Evolutionary conservation across 73 alveolate species (phyloP), one percentile per base, ranked within the genome.

Genomic region (Stentor coeruleus): DNA sequence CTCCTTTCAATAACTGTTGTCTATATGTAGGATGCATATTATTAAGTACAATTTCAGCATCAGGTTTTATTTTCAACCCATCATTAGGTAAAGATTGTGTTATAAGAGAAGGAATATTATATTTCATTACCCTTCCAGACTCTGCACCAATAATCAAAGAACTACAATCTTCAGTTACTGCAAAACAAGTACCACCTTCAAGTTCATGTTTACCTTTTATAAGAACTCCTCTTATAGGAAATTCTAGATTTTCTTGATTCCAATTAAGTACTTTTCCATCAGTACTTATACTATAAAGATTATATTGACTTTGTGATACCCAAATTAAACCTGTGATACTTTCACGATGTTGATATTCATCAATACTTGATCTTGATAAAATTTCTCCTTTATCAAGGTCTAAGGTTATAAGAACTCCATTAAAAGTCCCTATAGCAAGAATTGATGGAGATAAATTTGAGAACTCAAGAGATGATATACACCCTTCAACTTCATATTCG

Each of bases 281-380:
- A 35, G 95, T 89, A 35, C 92, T 80, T 3, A 81, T 77, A 2
- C 84, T 28, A 59, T 77, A 77, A 0, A 84, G 55, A 84, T 77
- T 3, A 77, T 72, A 15, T 41, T 55, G 55, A 30, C 38, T 38
- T 77, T 14, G 1, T 6, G 35, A 35, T 0, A 86, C 82, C 95
- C 95, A 89, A 26, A 81, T 26, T 26, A 89, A 58, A 40, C 72
- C 59, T 35, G 92, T 89, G 28, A 89, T 83, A 3, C 90, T 88
- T 83, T 89, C 95, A 60, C 95, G 81, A 40, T 89, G 95, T 40
- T 86, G 88, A 74, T 84, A 89, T 77, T 89, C 95, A 74, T 89
- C 95, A 11, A 86, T 82, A 3, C 86, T 77, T 3, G 90, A 81
- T 30, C 86, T 55, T 3, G 80, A 41, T 4, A 35, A 58, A 6